Conservation (phyloP, 1,284 basidiomycete species). For the Psilocybe mexicana region DNA sequence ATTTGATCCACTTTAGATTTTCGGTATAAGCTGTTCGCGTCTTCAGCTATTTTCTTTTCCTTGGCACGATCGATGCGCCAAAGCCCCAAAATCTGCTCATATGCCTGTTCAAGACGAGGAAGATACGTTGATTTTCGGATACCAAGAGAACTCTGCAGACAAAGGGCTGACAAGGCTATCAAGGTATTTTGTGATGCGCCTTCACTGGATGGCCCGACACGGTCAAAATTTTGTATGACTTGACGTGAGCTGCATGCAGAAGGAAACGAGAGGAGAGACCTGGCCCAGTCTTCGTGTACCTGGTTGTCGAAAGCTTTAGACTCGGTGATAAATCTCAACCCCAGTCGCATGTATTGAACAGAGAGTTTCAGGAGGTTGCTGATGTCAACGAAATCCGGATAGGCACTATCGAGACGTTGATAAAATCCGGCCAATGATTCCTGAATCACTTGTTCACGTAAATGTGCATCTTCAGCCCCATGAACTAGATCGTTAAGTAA, state of each 20-base stretch:
- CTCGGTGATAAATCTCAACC: constrained; percentile 62
- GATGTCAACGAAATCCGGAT: constrained; percentile 72
- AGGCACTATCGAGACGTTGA: constrained; percentile 57
- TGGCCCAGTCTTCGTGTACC: constrained; percentile 23
- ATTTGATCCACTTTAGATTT: constrained; percentile 61
- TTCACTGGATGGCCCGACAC: constrained; percentile 22
- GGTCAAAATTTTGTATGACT: constrained; percentile 33
- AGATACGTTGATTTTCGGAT: constrained; percentile 33
- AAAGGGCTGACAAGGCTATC: constrained; percentile 53
- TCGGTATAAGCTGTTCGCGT: constrained; percentile 81
- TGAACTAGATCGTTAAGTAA: constrained; percentile 36
- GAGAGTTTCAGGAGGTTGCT: constrained; percentile 65
- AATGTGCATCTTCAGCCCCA: constrained; percentile 37
- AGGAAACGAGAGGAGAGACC: constrained; percentile 56
- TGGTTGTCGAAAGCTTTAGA: constrained; percentile 20
- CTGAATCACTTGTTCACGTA: constrained; percentile 64
- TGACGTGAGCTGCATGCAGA: constrained; percentile 42
- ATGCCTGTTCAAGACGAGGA: constrained; percentile 47
- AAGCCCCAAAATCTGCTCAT: constrained; percentile 75
- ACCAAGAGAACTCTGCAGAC: constrained; percentile 42
- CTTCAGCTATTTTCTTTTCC: constrained; percentile 65
- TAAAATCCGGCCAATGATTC: constrained; percentile 64
- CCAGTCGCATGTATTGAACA: constrained; percentile 70
- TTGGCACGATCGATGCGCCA: constrained; percentile 84
- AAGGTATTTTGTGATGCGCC: constrained; percentile 43